Base-by-base conservation (phyloP, 2,329 filamentous ascomycete species). In the Phyllosticta ampelicida region DNA sequence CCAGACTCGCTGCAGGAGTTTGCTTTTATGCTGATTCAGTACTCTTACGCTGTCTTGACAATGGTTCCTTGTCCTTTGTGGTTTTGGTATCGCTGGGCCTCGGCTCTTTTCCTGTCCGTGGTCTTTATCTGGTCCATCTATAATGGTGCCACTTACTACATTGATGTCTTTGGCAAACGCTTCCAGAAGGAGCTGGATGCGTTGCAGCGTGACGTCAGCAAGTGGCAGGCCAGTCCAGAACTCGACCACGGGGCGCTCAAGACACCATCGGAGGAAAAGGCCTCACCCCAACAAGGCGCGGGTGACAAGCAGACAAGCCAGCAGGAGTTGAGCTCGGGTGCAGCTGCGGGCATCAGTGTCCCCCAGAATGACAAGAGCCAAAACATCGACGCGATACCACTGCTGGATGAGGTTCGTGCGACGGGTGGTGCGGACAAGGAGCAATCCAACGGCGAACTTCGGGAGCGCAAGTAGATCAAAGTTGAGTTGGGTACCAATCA, bases 61-160 rank as follows among this genome's bases (percentile, higher is more conserved):
- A 97, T 99, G 86, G 76, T 96, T 6, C 94, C 94, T 0, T 97
- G 91, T 64, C 90, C 92, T 0, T 67, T 99, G 8, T 99, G 94
- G 92, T 96, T 99, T 73, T 87, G 88, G 78, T 94, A 86, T 68
- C 84, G 86, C 51, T 89, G 85, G 80, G 86, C 89, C 0, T 94
- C 88, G 48, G 84, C 86, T 1, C 64, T 71, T 0, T 99, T 96
- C 73, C 78, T 99, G 51, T 78, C 86, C 57, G 75, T 82, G 2
- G 85, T 99, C n/a, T 97, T 99, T 68, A 79, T 84, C 50, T 96
- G 91, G 90, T 95, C 89, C 65, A 87, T 96, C 58, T 95, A 96
- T 76, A 99, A 99, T 65, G 94, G 94, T 29, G 90, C 94, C 18
- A 97, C 91, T 0, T 99, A 88, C 73, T 99, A 99, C 73, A 97